These are phyloP conservation scores for Ampelocalamus luodianensis DNA, from an alignment of 176 grass and related monocot species.

Conservation along the genomic window DNA sequence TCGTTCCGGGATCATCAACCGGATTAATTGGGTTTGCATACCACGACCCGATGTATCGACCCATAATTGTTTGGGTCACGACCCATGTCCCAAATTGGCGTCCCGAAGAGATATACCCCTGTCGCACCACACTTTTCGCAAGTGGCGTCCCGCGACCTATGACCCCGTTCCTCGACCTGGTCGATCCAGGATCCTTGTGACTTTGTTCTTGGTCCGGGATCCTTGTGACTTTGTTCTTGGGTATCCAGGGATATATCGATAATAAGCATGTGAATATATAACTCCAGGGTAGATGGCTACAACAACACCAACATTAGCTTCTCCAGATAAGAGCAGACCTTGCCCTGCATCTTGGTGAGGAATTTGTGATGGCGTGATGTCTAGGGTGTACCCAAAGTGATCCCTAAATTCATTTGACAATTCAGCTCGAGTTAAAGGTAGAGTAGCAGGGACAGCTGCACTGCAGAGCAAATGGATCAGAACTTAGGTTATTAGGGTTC, in stretches of 20 bases:
- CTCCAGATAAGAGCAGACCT: slow-evolving; percentile 80
- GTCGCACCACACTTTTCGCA: no score
- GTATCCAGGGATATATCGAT: slow-evolving; percentile 89
- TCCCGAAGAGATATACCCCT: no score
- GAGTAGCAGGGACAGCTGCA: slow-evolving; percentile 73
- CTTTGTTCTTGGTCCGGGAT: slow-evolving; percentile 47
- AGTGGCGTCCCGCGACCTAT: no score
- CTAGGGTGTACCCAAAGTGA: slow-evolving; percentile 71
- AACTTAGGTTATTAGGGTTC: slow-evolving; percentile 13
- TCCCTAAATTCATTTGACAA: slow-evolving; percentile 72
- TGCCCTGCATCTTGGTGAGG: slow-evolving; percentile 88
- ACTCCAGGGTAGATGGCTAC: slow-evolving; percentile 89
- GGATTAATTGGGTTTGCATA: no score
- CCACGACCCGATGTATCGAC: no score
- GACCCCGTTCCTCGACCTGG: no score
- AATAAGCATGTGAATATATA: slow-evolving; percentile 94
- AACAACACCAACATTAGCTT: slow-evolving; percentile 68
- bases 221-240: slow-evolving; percentile 45
- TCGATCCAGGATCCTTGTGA: no score
- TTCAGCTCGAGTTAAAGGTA: slow-evolving; percentile 55
- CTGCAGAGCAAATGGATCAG: slow-evolving; percentile 63
- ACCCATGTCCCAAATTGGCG: no score
- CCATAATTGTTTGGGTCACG: no score
- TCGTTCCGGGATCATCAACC: no score
- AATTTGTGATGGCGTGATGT: slow-evolving; percentile 73